phyloP scores from a whole-genome alignment of 805 yeast genomes.

The Candida xiaguanensis region DNA sequence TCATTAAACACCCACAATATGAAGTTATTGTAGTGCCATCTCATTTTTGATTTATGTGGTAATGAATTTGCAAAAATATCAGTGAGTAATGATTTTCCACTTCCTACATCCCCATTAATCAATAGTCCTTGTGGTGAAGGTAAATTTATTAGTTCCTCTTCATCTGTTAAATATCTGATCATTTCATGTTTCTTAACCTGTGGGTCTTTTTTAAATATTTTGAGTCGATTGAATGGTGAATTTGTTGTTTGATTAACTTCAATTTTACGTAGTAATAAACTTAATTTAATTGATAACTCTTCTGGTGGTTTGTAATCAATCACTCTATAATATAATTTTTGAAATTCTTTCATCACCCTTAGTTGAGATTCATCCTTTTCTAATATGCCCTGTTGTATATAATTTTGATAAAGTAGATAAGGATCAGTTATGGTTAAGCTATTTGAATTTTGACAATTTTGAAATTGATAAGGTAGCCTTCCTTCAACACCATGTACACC shows the following conservation, averaged over 20 bases:
- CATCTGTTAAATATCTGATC: conserved; percentile 51
- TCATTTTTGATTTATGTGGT: conserved; percentile 58
- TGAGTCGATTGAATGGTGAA: conserved; percentile 17
- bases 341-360: conserved; percentile 62
- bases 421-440: conserved; percentile 59
- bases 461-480: conserved; percentile 21
- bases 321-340: conserved; percentile 53
- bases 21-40: conserved; percentile 72
- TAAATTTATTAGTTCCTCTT: conserved; percentile 52
- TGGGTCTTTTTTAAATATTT: conserved; percentile 28
- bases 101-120: conserved; percentile 65
- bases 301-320: conserved; percentile 57
- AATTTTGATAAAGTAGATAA: conserved; percentile 49
- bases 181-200: conserved; percentile 36
- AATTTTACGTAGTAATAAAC: conserved; percentile 31
- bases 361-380: conserved; percentile 56
- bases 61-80: conserved; percentile 65
- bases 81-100: conserved; percentile 73
- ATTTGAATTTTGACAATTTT: background rate
- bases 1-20: conserved; percentile 65
- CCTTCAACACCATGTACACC: conserved; percentile 41
- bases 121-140: conserved; percentile 64
- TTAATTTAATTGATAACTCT: conserved; percentile 42
- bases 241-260: conserved; percentile 30
- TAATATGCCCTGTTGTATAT: conserved; percentile 48